Evolutionary conservation across 2,329 filamentous ascomycete species (phyloP).

Genomic region (Taxawa tesnikishii): DNA sequence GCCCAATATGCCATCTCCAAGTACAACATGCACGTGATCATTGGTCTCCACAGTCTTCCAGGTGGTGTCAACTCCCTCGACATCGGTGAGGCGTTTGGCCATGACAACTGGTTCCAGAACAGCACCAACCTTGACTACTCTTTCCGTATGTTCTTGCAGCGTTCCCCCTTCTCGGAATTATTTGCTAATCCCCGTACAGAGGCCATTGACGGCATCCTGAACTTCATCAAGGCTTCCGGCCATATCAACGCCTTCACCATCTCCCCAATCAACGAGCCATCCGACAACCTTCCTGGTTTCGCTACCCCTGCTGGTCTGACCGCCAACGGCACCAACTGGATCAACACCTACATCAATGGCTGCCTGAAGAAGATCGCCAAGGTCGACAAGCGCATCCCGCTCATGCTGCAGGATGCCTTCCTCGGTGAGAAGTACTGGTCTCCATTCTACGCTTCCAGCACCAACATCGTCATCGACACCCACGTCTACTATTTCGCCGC

Average conservation of each 20-base stretch:
- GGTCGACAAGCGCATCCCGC: conserved; percentile 17
- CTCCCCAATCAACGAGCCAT: conserved; percentile 25
- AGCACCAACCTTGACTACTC: conserved; percentile 19
- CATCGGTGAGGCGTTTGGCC: conserved; percentile 16
- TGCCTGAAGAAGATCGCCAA: conserved; percentile 13
- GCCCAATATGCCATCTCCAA: conserved; percentile 23
- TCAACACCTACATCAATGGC: conserved; percentile 20
- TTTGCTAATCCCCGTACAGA: no score
- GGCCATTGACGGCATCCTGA: conserved; percentile 19
- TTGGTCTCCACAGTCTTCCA: conserved; percentile 21
- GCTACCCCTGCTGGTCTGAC: conserved; percentile 19
- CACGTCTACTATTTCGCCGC: conserved; percentile 17
- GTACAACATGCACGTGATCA: conserved; percentile 23
- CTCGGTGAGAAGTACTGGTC: conserved; percentile 13
- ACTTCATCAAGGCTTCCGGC: conserved; percentile 19
- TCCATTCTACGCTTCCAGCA: conserved; percentile 5
- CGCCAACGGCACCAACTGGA: conserved; percentile 17
- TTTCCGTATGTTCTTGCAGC: no score
- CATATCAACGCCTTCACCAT: conserved; percentile 21
- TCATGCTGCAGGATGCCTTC: conserved; percentile 20
- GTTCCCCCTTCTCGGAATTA: no score
- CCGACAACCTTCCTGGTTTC: conserved; percentile 22
- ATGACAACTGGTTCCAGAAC: conserved; percentile 24
- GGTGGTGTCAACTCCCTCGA: conserved; percentile 20
- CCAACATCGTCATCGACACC: conserved; percentile 14